Evolutionary conservation across 495 filamentous ascomycete species (phyloP), one percentile per base, ranked within the genome.

Genomic region (Penicillium mononematosum): DNA sequence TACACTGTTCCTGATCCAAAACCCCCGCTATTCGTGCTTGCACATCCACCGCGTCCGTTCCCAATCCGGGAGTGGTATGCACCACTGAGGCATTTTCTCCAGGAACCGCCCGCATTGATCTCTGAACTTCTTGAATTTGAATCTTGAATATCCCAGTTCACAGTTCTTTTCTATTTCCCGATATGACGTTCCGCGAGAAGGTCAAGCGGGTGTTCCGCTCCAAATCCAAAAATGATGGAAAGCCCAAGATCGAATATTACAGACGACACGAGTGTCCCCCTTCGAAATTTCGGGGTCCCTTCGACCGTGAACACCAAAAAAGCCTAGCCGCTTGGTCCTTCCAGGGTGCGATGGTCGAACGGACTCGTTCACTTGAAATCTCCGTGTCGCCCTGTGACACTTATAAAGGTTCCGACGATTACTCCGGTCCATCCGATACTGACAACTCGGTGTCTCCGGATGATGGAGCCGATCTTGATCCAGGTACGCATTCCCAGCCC

Each of bases 201-300:
- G 64, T 80, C 51, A 69, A 62, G 55, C 63, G 67, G 52, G 71
- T 73, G 22, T 76, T 80, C 64, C 71, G 62, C 38, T 74, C 73
- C 58, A 59, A 56, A 20, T 65, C 65, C 24, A 57, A 61, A 22
- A 57, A 61, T 54, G 67, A 67, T 59, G 64, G 67, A 31, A 75
- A 59, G 34, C 66, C 74, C 63, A 81, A 80, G 55, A 69, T 79
- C 50, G 75, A 80, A 66, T 79, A 80, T 58, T 81, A 83, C 60
- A 70, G 72, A 46, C 78, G 76, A 32, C 59, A 71, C 58, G 80
- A 82, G 58, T 69, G 78, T 34, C 80, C 80, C 3, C 74, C 70
- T 11, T 79, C 80, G 20, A 83, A 83, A 51, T 83, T 82, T 54
- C 70, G 70, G 2, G 80, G 79, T 4, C 79, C 80, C 0, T 80